phyloP scores from a whole-genome alignment of 306 rosid genomes.

The Chamaecrista fasciculata region DNA sequence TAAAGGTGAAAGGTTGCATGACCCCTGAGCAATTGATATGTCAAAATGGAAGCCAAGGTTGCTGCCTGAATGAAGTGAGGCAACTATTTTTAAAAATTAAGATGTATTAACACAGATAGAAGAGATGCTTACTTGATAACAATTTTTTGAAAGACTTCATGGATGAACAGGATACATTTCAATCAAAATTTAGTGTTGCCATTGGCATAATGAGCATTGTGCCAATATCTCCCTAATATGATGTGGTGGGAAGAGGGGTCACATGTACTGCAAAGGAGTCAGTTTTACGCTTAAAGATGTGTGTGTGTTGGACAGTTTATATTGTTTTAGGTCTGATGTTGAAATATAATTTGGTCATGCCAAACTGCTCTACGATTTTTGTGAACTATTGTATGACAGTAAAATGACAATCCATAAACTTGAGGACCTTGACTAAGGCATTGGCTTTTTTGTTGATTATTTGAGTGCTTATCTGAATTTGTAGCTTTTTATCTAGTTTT shows the following conservation, averaged over 20 bases:
- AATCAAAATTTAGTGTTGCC: neutral
- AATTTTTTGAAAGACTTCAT: neutral
- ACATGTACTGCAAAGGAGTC: neutral
- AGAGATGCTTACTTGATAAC: neutral
- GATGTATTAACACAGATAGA: neutral
- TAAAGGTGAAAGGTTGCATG: neutral
- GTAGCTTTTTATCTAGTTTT: too few species aligned
- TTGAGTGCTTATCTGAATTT: too few species aligned
- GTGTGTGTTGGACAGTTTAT: constrained; percentile 2
- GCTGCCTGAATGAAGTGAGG: neutral
- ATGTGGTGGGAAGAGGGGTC: neutral
- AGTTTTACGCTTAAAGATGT: neutral
- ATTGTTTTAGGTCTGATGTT: neutral
- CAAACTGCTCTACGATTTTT: constrained; percentile 2
- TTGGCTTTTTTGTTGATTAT: too few species aligned
- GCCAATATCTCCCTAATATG: neutral
- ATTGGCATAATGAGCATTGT: constrained; percentile 3
- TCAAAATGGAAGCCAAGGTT: constrained; percentile 1
- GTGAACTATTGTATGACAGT: neutral
- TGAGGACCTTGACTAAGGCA: neutral
- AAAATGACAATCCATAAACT: neutral
- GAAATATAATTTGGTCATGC: neutral
- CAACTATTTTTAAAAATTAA: neutral
- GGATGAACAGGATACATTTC: neutral
- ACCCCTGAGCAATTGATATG: neutral